Evolutionary conservation across 2,329 filamentous ascomycete species (phyloP).

Genomic region (Daldinia eschscholtzii): DNA sequence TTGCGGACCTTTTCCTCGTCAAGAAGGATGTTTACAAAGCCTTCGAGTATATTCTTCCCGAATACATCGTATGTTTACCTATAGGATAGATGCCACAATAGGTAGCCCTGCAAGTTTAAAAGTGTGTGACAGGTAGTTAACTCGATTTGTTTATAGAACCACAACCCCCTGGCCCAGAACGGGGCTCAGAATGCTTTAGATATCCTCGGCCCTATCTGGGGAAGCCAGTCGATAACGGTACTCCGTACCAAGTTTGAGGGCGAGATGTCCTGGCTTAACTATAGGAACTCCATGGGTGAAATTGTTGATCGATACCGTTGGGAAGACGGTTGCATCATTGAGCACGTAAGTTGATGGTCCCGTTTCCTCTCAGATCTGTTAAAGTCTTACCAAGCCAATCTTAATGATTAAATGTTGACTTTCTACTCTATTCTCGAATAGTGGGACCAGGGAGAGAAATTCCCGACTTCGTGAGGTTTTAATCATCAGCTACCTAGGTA

Average conservation of each 20-base stretch:
- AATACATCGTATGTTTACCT: conserved; percentile 47
- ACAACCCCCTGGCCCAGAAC: conserved; percentile 44
- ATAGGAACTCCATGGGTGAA: conserved; percentile 40
- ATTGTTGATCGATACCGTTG: conserved; percentile 47
- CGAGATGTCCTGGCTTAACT: conserved; percentile 47
- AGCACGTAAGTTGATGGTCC: conserved; percentile 42
- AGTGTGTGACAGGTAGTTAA: no score
- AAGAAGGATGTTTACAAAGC: conserved; percentile 47
- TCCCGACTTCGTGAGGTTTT: conserved; percentile 14
- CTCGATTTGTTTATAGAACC: conserved; percentile 37
- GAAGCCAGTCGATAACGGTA: conserved; percentile 45
- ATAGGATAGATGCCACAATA: background rate
- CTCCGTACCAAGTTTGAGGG: conserved; percentile 46
- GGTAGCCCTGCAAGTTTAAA: no score
- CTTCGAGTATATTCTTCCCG: conserved; percentile 46
- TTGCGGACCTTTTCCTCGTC: conserved; percentile 46
- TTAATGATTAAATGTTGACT: background rate
- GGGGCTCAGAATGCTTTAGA: conserved; percentile 45
- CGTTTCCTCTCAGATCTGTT: background rate
- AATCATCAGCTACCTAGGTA: no score
- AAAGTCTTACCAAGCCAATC: background rate
- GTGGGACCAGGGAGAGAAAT: conserved; percentile 33
- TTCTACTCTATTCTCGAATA: background rate
- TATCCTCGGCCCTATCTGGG: conserved; percentile 47
- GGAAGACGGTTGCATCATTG: conserved; percentile 47